Conservation (phyloP, 345 rosid genomes). For the Acer yangbiense region DNA sequence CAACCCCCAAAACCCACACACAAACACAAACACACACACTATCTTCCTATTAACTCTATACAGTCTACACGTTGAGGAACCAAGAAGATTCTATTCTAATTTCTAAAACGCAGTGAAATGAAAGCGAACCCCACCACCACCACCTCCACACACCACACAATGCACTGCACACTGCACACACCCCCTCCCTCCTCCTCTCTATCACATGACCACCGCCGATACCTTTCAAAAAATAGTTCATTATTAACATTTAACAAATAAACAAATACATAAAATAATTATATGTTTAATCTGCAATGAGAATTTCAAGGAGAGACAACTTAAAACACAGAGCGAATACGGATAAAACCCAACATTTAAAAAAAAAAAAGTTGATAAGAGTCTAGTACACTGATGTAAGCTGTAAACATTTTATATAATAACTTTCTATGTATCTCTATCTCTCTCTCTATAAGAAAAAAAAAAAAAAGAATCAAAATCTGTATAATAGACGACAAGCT, state of each 20-base stretch:
- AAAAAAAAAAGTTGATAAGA: not conserved
- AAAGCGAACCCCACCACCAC: constrained; percentile 47
- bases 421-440: not conserved
- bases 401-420: not conserved
- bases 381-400: not conserved
- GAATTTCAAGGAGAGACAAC: constrained; percentile 60
- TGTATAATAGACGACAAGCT: constrained; percentile 45
- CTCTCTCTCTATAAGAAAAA: constrained; percentile 10
- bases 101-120: constrained; percentile 35
- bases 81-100: constrained; percentile 67
- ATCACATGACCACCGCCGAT: constrained; percentile 58
- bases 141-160: not conserved
- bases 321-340: constrained; percentile 52
- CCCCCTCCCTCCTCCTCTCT: constrained; percentile 3
- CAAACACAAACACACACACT: constrained; percentile 3
- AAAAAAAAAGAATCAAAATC: constrained; percentile 39
- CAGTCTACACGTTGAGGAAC: constrained; percentile 32
- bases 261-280: constrained; percentile 9
- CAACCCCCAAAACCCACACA: constrained; percentile 19
- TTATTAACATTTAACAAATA: not conserved
- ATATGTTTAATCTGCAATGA: constrained; percentile 24
- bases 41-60: constrained; percentile 14
- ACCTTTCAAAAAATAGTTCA: constrained; percentile 16
- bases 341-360: constrained; percentile 19
- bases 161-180: not conserved